phyloP scores from a whole-genome alignment of 1,284 basidiomycete genomes.

The Cerioporus squamosus region DNA sequence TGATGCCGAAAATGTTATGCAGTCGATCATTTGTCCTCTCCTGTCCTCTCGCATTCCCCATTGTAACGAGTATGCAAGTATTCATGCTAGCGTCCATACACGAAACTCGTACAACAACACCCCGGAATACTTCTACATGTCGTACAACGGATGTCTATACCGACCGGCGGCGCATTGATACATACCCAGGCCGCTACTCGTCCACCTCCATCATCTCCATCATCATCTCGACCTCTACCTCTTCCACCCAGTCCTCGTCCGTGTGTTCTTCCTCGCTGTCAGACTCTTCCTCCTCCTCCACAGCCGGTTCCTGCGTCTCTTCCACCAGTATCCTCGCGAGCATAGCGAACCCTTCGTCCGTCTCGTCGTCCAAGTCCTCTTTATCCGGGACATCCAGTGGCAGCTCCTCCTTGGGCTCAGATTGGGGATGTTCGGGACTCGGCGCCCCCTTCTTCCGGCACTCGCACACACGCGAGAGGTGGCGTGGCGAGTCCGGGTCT shows the following conservation, averaged over 20 bases:
- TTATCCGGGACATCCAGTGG: constrained; percentile 2
- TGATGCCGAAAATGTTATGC: too few relatives aligned
- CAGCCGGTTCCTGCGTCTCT: constrained; percentile 16
- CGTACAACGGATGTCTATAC: background rate
- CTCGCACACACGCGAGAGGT: constrained; percentile 54
- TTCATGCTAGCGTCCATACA: too few relatives aligned
- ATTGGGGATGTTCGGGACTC: constrained; percentile 11
- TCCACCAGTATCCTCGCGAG: constrained; percentile 34
- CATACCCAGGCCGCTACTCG: background rate
- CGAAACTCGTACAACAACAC: too few relatives aligned
- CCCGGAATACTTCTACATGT: too few relatives aligned
- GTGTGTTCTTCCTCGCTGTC: background rate
- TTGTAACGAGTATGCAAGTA: too few relatives aligned
- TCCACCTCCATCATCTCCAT: constrained; percentile 11
- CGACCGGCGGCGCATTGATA: background rate
- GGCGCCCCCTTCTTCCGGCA: constrained; percentile 38
- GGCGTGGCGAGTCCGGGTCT: constrained; percentile 48
- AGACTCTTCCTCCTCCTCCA: background rate
- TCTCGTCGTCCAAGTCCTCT: constrained; percentile 40
- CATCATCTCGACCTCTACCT: constrained; percentile 16
- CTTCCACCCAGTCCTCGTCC: constrained; percentile 6
- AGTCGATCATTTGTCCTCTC: too few relatives aligned
- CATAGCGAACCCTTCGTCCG: constrained; percentile 42
- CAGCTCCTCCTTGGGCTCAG: background rate
- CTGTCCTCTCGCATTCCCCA: too few relatives aligned